Percentiles rank a stretch among this genome's conserved stretches.
Conservation (phyloP, 108 stramenopile species). For the Tribonema minus region DNA sequence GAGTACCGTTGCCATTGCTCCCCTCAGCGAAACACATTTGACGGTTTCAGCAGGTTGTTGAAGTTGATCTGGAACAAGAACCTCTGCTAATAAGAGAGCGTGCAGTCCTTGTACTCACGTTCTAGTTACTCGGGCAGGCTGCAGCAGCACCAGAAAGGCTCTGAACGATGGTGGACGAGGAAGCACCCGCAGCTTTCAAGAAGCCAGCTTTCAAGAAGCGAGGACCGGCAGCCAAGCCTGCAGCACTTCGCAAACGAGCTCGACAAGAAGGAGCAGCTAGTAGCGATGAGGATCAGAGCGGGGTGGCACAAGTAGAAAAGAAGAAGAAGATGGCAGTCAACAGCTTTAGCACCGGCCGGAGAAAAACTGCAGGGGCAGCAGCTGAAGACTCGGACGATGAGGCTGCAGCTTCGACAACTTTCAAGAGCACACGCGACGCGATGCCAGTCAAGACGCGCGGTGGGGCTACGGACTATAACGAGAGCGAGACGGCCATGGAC, state of each 20-base stretch:
- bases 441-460: slow-evolving; percentile 25
- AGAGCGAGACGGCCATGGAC: slow-evolving; percentile 27
- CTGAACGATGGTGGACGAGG: no score
- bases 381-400: neutral
- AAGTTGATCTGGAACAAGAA: no score
- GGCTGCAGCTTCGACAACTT: slow-evolving; percentile 4
- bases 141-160: no score
- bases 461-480: slow-evolving; percentile 29
- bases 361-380: neutral
- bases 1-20: no score
- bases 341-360: slow-evolving; percentile 15
- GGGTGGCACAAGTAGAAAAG: slow-evolving; percentile 3
- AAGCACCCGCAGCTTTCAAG: slow-evolving; percentile 30
- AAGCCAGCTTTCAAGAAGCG: slow-evolving; percentile 4
- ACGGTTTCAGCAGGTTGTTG: no score
- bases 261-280: slow-evolving; percentile 15
- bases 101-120: no score
- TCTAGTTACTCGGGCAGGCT: no score
- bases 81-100: no score
- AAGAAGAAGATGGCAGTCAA: slow-evolving; percentile 14
- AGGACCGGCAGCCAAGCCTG: neutral
- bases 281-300: neutral
- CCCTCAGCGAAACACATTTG: no score
- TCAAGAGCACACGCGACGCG: slow-evolving; percentile 7
- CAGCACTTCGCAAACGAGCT: neutral